Base-by-base conservation (phyloP, 1,284 basidiomycete genomes). In the Mrakiaceae sp. region DNA sequence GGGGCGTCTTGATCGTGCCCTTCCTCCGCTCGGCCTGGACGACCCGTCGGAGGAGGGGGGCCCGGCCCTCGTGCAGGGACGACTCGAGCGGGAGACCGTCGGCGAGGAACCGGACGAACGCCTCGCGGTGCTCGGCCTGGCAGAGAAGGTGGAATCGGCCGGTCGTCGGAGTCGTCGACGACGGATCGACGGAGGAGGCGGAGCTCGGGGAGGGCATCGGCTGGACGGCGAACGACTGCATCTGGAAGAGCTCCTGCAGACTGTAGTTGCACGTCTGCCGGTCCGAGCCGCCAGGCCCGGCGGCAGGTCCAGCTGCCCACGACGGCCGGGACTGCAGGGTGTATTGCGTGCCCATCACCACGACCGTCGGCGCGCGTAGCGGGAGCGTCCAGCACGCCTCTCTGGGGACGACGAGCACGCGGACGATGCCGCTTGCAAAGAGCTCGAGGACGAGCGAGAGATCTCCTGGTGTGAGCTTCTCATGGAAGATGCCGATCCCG, bases 281-380 rank as follows among this genome's bases (percentile, higher is more conserved):
- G 69, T 87, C 84, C 39, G 67, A 69, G 14, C 72, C 69, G 58
- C 71, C 72, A n/a, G 14, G 16, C 39, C 54, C 12, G 27, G 7
- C 27, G 27, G 27, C 27, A n/a, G 68, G 67, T 16, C 70, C 69
- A 16, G 66, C 58, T 49, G 67, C 66, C 7, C 64, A 59, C 14
- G 69, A 69, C 39, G 62, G 43, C 58, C 16, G 49, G 58, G 5
- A 67, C 12, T 53, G 14, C 12, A 84, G 79, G 47, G 87, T 75
- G 73, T 90, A 96, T 74, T 98, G 95, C 5, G 94, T 92, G 42
- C 92, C 88, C 86, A 98, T 88, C 58, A 93, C 86, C 49, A 97
- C 80, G 12, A 98, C 93, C 3, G 84, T 83, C 4, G 82, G 81
- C 0, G 89, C 89, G 49, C 85, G 83, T 11, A 93, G 82, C 3